Evolutionary conservation across 768 basidiomycete genomes (phyloP), one percentile per base, ranked within the genome.

Genomic region (Lentinula edodes): DNA sequence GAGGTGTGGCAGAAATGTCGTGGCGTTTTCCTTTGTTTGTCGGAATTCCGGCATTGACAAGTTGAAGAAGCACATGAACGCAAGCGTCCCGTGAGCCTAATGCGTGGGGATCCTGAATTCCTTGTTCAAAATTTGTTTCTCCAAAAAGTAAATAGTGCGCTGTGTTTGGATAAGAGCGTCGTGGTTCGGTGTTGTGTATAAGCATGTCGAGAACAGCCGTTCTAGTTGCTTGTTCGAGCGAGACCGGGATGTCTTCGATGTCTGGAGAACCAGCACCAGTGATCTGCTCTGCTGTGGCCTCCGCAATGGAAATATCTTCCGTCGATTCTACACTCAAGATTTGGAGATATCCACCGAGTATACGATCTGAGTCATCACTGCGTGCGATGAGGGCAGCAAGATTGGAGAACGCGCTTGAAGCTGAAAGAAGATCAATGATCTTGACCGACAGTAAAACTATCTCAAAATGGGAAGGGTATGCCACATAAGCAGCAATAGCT

Each of bases 91-190:
- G 82, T 2, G 86, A 83, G 39, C 87, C 86, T 2, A 90, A 78
- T 5, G 90, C 90, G 67, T 85, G 84, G 2, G 91, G 91, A 68
- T 92, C 90, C 66, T 91, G 86, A 35, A 93, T 87, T 60, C 83
- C 83, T 60, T 87, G 78, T 34, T 87, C 84, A 7, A 76, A 75
- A n/a, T 78, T 78, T 1, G 79, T 71, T 3, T 80, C 76, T 20
- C 91, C 90, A 67, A 95, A 91, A 20, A 97, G 80, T 10, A 98
- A 75, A 74, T 92, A 91, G 73, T 97, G 95, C 0, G 90, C 90
- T 18, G 96, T 68, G 66, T 95, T 97, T 6, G 95, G 94, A 65
- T 85, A 91, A 0, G 84, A 73, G 8, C 81, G 74, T 48, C 77
- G 80, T 0, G 74, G 70, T n/a, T 81, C 76, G 0, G 94, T 94